Base-by-base conservation (phyloP, 805 yeast species). In the Kurtzmaniella cleridarum region DNA sequence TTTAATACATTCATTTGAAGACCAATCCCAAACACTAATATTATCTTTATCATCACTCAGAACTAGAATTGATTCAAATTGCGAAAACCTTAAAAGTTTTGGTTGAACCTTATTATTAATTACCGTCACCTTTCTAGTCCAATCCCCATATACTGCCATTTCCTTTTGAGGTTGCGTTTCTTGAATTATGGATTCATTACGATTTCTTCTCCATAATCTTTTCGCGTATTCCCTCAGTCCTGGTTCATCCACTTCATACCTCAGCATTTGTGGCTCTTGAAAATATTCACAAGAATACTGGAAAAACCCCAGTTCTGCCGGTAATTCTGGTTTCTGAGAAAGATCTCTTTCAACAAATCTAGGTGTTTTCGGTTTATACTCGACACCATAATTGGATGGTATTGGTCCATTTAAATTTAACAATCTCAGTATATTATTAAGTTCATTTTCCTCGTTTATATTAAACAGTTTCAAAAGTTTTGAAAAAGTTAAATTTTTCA, bases 251-350 rank as follows among this genome's bases (percentile, higher is more conserved):
- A 79, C 63, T 49, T 91, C 97, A 39, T 77, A 75, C 41, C 78
- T 81, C 9, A 86, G 79, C 82, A 90, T 82, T 55, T 91, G 98
- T 0, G 98, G 97, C 54, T 90, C 98, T 53, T 90, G 95, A 65
- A 91, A 93, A 54, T 89, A 90, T 57, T 93, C 98, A 42, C 87
- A 77, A 49, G 84, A 77, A 58, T 82, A 85, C 37, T 81, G 85
- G 44, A 84, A 75, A 50, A 85, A 83, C 5, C 77, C 76, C 8
- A 87, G 80, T 3, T 68, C 67, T 9, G 77, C 56, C 1, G 87
- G 84, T 3, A 83, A 50, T 4, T 61, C 62, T 2, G 79, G 76
- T 15, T 45, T 47, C 5, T 44, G 43, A n/a, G 57, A 49, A 7
- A 59, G 42, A 39, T 65, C 67, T 30, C 72, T 47, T 20, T 62